Evolutionary conservation across 495 filamentous ascomycete genomes (phyloP).

Genomic region (Tetracladium marchalianum): DNA sequence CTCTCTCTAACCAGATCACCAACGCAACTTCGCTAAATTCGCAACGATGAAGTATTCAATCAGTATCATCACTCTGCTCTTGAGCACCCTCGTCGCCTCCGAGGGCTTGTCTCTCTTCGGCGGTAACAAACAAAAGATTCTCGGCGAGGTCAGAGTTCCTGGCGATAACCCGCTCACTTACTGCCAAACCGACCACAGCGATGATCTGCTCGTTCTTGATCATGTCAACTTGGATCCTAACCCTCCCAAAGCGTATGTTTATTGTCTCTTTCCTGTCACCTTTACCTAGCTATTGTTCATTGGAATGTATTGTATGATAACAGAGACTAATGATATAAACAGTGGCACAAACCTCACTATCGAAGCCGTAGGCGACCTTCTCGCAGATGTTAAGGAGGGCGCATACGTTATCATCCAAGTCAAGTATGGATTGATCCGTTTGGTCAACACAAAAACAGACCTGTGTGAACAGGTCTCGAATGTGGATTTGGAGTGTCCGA

Average conservation of each 20-base stretch:
- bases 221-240: conserved; percentile 76
- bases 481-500: conserved; percentile 81
- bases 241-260: conserved; percentile 73
- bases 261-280: neutral
- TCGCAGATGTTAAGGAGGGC: conserved; percentile 57
- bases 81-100: conserved; percentile 16
- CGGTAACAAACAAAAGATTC: conserved; percentile 13
- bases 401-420: conserved; percentile 73
- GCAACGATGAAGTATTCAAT: conserved; percentile 18
- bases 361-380: conserved; percentile 62
- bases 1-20: neutral
- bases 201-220: conserved; percentile 59
- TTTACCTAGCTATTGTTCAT: no score
- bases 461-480: conserved; percentile 83
- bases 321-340: conserved; percentile 1
- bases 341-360: conserved; percentile 78
- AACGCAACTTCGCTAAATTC: neutral
- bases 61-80: conserved; percentile 11
- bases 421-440: conserved; percentile 87
- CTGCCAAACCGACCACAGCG: conserved; percentile 51
- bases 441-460: conserved; percentile 68
- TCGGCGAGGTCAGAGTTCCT: conserved; percentile 43
- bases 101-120: conserved; percentile 15
- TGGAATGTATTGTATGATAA: no score
- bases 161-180: conserved; percentile 68